These are phyloP conservation scores for Hyphodiscus sp. DNA, from an alignment of 2,329 filamentous ascomycete genomes.

Conservation along the genomic window DNA sequence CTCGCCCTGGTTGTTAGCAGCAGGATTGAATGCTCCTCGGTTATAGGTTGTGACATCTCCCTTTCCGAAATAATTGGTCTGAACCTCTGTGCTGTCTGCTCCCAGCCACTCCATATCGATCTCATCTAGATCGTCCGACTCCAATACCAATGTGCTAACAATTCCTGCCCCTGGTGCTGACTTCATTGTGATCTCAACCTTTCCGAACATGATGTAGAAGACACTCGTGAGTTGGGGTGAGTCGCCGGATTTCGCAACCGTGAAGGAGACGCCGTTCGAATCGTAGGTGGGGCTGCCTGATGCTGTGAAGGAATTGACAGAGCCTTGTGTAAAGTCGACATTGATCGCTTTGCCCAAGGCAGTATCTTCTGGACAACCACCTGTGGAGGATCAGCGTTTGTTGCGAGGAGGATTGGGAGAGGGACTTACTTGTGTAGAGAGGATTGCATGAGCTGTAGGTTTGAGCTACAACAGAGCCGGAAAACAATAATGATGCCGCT, in stretches of 20 bases:
- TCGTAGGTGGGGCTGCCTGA: slow-evolving; percentile 67
- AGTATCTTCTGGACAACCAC: slow-evolving; percentile 66
- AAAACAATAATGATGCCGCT: slow-evolving; percentile 16
- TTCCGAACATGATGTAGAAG: slow-evolving; percentile 99
- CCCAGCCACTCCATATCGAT: slow-evolving; percentile 98
- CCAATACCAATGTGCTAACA: slow-evolving; percentile 83
- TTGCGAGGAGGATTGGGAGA: background rate
- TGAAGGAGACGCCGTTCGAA: slow-evolving; percentile 73
- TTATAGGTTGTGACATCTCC: slow-evolving; percentile 81
- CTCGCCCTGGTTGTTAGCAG: slow-evolving; percentile 59
- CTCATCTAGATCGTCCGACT: slow-evolving; percentile 89
- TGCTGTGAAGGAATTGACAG: slow-evolving; percentile 71
- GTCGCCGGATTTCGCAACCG: slow-evolving; percentile 70
- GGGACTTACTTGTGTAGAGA: slow-evolving; percentile 32
- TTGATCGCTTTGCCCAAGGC: slow-evolving; percentile 77
- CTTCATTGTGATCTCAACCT: slow-evolving; percentile 78
- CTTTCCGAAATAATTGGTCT: slow-evolving; percentile 96
- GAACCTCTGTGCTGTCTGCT: slow-evolving; percentile 67
- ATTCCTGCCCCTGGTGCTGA: slow-evolving; percentile 85
- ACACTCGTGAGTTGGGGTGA: slow-evolving; percentile 79
- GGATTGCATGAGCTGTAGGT: slow-evolving; percentile 53
- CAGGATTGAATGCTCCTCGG: slow-evolving; percentile 72
- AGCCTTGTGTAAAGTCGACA: slow-evolving; percentile 75
- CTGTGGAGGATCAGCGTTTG: slow-evolving; percentile 23
- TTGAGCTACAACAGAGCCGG: slow-evolving; percentile 34